These are phyloP conservation scores for Chamaecrista fasciculata DNA, from an alignment of 306 rosid species.

Conservation along the genomic window DNA sequence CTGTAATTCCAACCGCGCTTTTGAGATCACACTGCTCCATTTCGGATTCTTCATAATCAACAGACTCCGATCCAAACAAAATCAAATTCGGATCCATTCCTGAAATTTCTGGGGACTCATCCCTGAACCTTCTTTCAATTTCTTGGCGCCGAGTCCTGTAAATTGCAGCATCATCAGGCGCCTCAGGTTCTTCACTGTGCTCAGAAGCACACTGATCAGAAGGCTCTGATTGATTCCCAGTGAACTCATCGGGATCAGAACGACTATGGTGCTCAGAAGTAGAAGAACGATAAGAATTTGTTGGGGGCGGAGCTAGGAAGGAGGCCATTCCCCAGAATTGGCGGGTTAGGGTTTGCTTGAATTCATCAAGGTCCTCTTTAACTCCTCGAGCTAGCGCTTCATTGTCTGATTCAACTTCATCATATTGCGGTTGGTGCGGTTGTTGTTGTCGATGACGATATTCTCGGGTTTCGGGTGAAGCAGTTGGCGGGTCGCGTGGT, in stretches of 20 bases:
- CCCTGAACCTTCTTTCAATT: neutral
- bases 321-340: conserved; percentile 93
- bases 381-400: conserved; percentile 67
- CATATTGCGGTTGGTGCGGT: conserved; percentile 9
- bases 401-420: conserved; percentile 32
- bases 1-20: conserved; percentile 66
- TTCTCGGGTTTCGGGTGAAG: conserved; percentile 18
- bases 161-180: neutral
- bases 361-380: conserved; percentile 76
- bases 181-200: conserved; percentile 11
- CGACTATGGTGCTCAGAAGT: conserved; percentile 17
- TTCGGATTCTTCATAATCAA: conserved; percentile 22
- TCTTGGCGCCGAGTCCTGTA: conserved; percentile 4
- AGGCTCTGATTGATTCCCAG: conserved; percentile 25
- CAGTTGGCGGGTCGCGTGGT: conserved; percentile 30
- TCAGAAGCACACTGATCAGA: conserved; percentile 27
- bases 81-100: conserved; percentile 32
- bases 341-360: conserved; percentile 78
- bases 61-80: conserved; percentile 18
- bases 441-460: conserved; percentile 7
- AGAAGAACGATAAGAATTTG: conserved; percentile 29
- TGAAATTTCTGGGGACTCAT: conserved; percentile 1
- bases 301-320: conserved; percentile 72
- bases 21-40: conserved; percentile 34
- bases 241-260: neutral